Conservation (phyloP, 495 filamentous ascomycete genomes). For the Lophiostoma macrostomum region DNA sequence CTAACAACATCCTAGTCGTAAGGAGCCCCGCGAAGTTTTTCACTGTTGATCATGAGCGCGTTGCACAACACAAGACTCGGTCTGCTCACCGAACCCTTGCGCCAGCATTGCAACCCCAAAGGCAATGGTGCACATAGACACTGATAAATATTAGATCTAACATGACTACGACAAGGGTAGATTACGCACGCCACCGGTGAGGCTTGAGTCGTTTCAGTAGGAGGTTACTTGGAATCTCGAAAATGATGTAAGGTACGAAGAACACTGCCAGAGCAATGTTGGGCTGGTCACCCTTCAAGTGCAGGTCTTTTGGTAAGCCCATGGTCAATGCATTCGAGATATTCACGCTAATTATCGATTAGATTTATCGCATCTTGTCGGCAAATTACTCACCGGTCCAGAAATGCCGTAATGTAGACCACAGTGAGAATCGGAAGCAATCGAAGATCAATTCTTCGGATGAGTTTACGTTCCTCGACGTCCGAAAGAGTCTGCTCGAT, state of each 20-base stretch:
- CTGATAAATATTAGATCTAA: background rate
- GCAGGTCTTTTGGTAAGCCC: slow-evolving; percentile 6
- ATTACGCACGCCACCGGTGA: background rate
- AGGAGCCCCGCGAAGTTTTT: slow-evolving; percentile 19
- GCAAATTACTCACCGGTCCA: too few species aligned
- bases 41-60: slow-evolving; percentile 3
- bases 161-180: background rate
- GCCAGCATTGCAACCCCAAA: slow-evolving; percentile 39
- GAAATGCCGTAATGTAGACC: slow-evolving; percentile 15
- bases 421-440: slow-evolving; percentile 14
- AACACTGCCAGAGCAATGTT: slow-evolving; percentile 35
- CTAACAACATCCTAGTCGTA: slow-evolving; percentile 20
- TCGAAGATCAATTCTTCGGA: slow-evolving; percentile 9
- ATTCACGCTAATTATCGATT: slow-evolving; percentile 24
- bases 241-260: slow-evolving; percentile 39
- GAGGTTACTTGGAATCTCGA: slow-evolving; percentile 31
- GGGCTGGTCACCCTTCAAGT: slow-evolving; percentile 1
- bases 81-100: slow-evolving; percentile 32
- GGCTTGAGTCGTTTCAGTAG: slow-evolving; percentile 15
- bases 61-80: background rate
- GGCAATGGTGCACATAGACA: slow-evolving; percentile 29
- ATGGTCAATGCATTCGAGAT: slow-evolving; percentile 19
- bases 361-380: too few species aligned
- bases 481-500: too few species aligned
- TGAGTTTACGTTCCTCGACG: background rate